A percentile compares a stretch with the other conserved stretches of the same genome.
Evolutionary conservation across 208 protist genomes (phyloP).

Genomic region (Polymyxa betae): DNA sequence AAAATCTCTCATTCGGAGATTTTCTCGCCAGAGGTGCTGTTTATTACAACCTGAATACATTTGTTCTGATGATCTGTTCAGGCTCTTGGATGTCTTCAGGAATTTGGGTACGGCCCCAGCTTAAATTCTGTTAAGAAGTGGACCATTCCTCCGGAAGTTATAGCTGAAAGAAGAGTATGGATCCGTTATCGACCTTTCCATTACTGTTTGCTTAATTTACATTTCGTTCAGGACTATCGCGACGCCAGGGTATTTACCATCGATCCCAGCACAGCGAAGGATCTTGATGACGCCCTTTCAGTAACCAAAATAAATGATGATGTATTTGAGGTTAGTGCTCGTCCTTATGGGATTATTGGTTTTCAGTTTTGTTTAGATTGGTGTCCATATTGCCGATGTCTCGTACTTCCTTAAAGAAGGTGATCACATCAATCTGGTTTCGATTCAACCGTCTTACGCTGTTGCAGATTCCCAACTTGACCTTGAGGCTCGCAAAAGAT

Average conservation of each 20-base stretch:
- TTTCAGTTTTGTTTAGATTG: slow-evolving; percentile 57
- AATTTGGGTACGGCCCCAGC: no score
- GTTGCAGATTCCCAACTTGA: background rate
- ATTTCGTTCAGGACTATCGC: background rate
- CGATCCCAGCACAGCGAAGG: slow-evolving; percentile 57
- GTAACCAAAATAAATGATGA: slow-evolving; percentile 47
- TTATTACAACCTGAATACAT: no score
- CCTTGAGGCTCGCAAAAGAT: slow-evolving; percentile 21
- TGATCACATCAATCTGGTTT: background rate
- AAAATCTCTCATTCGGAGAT: background rate
- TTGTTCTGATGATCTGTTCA: no score
- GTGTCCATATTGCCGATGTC: slow-evolving; percentile 89
- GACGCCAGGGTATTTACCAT: slow-evolving; percentile 50
- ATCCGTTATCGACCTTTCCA: no score
- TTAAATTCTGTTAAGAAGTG: no score
- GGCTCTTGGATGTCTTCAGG: no score
- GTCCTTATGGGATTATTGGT: background rate
- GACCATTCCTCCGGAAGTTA: slow-evolving; percentile 20
- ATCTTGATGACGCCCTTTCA: slow-evolving; percentile 57
- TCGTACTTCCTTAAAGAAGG: slow-evolving; percentile 77
- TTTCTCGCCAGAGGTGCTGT: background rate
- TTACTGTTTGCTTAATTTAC: no score
- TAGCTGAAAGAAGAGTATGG: background rate
- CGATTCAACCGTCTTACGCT: background rate
- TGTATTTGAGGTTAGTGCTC: background rate